Evolutionary conservation across 2,329 filamentous ascomycete genomes (phyloP), one percentile per base, ranked within the genome.

Genomic region (Daldinia sp.): DNA sequence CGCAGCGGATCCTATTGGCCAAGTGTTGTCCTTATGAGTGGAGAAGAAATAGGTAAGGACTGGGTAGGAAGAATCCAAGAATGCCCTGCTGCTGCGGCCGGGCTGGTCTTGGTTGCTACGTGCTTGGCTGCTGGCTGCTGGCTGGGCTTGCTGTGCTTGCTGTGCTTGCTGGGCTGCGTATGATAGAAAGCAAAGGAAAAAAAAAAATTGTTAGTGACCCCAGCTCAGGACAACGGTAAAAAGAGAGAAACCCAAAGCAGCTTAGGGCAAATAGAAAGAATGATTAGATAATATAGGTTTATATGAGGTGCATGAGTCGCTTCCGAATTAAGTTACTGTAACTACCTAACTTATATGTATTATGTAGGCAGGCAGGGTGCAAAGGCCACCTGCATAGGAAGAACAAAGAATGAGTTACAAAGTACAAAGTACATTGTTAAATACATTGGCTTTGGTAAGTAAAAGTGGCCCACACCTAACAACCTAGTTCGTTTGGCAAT

Each of bases 1-100:
- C 59, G 64, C 55, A 41, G 67, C n/a, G 28, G 59, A 63, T 68
- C 61, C 59, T 65, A 72, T 72, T 72, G 69, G 69, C n/a, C 26
- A 41, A 12, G 18, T 65, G 65, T 67, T 67, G 66, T 69, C 62
- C 69, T 67, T 26, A 69, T 57, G 56, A 65, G 67, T 70, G 69
- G 69, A 64, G 61, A 65, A 33, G 18, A 56, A 55, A 30, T 9
- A 46, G 12, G 54, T 60, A 63, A 41, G 63, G 61, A 67, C 46
- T 57, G 55, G 55, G 55, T 56, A 63, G 57, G 57, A 56, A 51
- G 57, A 41, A 50, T 65, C 55, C 41, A 54, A 59, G 51, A 54
- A 54, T 54, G 51, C 18, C 51, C 51, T 54, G 30, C 30, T 54
- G 51, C 30, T 54, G 51, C 30, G 61, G 64, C 64, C 57, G 54